Conservation (phyloP, 2,329 filamentous ascomycete species). For the Aspergillus uvarum region DNA sequence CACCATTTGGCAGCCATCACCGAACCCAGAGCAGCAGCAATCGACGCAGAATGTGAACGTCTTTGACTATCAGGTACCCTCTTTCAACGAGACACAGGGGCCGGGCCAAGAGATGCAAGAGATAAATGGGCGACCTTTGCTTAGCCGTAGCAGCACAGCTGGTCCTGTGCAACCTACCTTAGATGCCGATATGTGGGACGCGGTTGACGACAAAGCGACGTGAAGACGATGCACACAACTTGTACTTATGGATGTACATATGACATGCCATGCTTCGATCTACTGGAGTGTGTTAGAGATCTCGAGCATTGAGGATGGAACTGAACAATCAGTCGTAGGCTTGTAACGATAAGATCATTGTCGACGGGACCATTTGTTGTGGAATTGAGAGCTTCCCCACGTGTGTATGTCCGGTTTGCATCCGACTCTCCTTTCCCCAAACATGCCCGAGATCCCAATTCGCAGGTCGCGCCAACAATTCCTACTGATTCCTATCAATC, state of each 20-base stretch:
- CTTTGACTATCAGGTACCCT: conserved; percentile 40
- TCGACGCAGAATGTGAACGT: conserved; percentile 32
- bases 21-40: not conserved
- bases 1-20: conserved; percentile 5
- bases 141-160: conserved; percentile 21
- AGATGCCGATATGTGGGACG: conserved; percentile 5
- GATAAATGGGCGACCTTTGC: conserved; percentile 25
- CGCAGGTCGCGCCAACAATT: not conserved
- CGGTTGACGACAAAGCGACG: conserved; percentile 1
- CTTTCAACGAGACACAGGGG: conserved; percentile 34
- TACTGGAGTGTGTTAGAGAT: not conserved
- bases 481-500: not conserved
- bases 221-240: not conserved
- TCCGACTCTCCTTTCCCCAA: not conserved
- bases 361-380: not conserved
- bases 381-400: not conserved
- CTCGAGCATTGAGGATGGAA: not conserved
- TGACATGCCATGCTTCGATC: not conserved
- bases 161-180: conserved; percentile 12
- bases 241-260: not conserved
- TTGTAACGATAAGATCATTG: not conserved
- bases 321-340: not conserved
- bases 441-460: not conserved
- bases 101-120: conserved; percentile 43
- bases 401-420: conserved; percentile 21